These are phyloP conservation scores for Marasmius sp. DNA, from an alignment of 1,284 basidiomycete species.

Conservation along the genomic window DNA sequence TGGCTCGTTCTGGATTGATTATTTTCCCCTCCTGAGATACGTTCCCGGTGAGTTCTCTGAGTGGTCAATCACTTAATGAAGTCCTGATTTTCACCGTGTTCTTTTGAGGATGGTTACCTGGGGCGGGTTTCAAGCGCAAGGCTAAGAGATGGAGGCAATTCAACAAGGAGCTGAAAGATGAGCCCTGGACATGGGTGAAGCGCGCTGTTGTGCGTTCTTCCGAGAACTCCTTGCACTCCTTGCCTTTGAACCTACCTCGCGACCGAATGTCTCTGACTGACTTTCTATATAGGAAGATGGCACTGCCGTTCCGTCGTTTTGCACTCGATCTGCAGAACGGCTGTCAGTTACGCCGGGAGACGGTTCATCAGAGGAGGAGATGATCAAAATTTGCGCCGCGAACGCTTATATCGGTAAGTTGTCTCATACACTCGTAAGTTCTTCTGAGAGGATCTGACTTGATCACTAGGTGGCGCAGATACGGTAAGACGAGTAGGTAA, in stretches of 20 bases:
- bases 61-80: no score
- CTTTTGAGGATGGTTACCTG: neutral
- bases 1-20: neutral
- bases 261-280: neutral
- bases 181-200: neutral
- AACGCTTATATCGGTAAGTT: neutral
- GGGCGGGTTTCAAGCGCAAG: neutral
- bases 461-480: no score
- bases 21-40: neutral
- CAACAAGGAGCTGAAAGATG: neutral
- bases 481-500: no score
- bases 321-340: neutral
- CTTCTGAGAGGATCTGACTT: no score
- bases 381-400: conserved; percentile 1
- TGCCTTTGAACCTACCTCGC: neutral
- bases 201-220: neutral
- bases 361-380: neutral
- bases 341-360: neutral
- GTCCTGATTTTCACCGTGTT: no score
- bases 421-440: no score
- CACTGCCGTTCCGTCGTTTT: neutral
- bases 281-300: neutral
- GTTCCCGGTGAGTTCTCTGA: neutral
- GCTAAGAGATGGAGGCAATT: neutral
- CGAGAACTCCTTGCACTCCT: neutral